Percentiles rank a stretch among this genome's conserved stretches.
Conservation (phyloP, 805 yeast genomes). For the Scheffersomyces stipitis region DNA sequence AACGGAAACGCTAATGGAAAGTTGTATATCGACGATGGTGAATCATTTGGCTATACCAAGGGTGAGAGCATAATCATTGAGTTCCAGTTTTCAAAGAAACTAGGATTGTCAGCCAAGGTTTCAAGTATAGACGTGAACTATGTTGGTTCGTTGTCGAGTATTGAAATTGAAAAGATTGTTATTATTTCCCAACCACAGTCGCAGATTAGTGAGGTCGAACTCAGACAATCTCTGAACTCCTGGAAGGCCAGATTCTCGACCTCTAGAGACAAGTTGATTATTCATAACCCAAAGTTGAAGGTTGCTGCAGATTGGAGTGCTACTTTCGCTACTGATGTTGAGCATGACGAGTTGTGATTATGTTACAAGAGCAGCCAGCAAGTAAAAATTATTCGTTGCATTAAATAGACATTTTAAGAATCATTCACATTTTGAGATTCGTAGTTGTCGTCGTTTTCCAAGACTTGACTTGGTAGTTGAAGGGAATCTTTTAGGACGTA, state of each 20-base stretch:
- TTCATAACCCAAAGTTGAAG: conserved; percentile 52
- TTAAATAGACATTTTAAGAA: no score
- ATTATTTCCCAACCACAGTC: conserved; percentile 39
- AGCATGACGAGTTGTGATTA: conserved; percentile 29
- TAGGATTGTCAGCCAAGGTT: conserved; percentile 6
- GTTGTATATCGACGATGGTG: conserved; percentile 85
- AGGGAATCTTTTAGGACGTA: conserved; percentile 14
- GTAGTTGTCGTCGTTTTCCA: no score
- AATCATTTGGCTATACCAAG: conserved; percentile 53
- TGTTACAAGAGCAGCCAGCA: no score
- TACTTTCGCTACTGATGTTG: conserved; percentile 7
- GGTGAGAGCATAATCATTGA: conserved; percentile 51
- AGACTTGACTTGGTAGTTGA: background rate
- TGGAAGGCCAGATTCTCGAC: conserved; percentile 29
- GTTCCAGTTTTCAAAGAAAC: conserved; percentile 22
- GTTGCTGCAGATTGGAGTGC: conserved; percentile 51
- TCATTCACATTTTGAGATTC: no score
- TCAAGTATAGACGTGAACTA: conserved; percentile 5
- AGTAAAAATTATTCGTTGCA: no score
- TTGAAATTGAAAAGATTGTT: conserved; percentile 55
- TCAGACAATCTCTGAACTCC: no score
- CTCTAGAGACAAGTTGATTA: conserved; percentile 16
- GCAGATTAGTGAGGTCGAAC: conserved; percentile 36
- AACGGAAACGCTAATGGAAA: conserved; percentile 54
- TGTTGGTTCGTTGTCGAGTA: conserved; percentile 24